Evolutionary conservation across 192 early-diverging fungal species (phyloP), one percentile per base, ranked within the genome.

Genomic region (Coemansia sp.): DNA sequence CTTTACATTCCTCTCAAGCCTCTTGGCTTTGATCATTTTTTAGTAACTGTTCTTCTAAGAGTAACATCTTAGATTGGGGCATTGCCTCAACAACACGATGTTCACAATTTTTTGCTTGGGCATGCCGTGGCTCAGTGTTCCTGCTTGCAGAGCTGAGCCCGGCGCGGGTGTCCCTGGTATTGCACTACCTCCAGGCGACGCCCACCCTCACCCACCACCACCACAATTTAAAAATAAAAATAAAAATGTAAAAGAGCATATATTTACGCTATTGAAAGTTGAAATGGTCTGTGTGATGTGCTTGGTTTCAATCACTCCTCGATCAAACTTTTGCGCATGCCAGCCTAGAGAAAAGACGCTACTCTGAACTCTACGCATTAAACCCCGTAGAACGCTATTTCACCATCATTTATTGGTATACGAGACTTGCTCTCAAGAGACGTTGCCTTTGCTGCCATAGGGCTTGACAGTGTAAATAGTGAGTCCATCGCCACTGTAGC

Each of bases 161-260:
- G 58, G 38, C 63, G 74, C 68, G 74, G 74, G 74, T 75, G 74
- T 48, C 74, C 74, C 68, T 75, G 74, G 74, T 75, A 75, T 75
- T 65, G 73, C 73, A 75, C 73, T 75, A 75, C 67, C 57, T 75
- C 73, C 73, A 75, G 67, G 73, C 41, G 57, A 68, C 73, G 67
- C 67, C 73, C 73, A 68, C 67, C 73, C 70, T 9, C 39, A 48
- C 19, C 51, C 51, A 53, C 51, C 48, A 50, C 48, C 46, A 50
- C 50, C 50, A 53, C 46, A 53, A 14, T 64, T 10, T 23, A 50
- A 69, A 21, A 61, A 50, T 63, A 9, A 61, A 19, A 69, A 69
- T 0, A 41, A 68, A 15, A 44, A n/a, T n/a, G n/a, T 21, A 27
- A 17, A 17, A 39, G 3, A 23, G 45, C 39, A 11, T 41, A 41